Conservation (phyloP, 2,329 filamentous ascomycete species). For the Pseudogymnoascus sp. region DNA sequence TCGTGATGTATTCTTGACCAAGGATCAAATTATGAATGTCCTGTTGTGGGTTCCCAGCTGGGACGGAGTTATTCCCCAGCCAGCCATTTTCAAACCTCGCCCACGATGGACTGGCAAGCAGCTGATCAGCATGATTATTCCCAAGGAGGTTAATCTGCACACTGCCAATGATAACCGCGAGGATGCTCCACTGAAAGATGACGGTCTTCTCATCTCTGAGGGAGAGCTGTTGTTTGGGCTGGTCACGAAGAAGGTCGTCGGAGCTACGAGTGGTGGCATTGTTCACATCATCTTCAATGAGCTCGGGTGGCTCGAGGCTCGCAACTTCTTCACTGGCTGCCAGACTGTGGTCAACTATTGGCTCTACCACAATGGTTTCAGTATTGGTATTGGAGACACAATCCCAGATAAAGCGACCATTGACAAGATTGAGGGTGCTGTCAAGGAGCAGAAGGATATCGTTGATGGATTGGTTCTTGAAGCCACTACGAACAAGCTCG, state of each 20-base stretch:
- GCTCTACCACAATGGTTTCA: constrained; percentile 92
- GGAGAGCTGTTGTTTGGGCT: constrained; percentile 87
- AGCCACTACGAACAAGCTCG: constrained; percentile 79
- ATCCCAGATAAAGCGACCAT: constrained; percentile 85
- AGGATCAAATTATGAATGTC: constrained; percentile 90
- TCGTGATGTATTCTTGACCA: constrained; percentile 81
- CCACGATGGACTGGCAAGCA: constrained; percentile 98
- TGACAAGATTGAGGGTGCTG: constrained; percentile 70
- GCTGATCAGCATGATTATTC: constrained; percentile 87
- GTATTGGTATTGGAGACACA: constrained; percentile 96
- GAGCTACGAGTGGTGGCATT: constrained; percentile 81
- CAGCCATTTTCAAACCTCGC: constrained; percentile 86
- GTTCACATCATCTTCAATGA: constrained; percentile 97
- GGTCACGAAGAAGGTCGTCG: constrained; percentile 87
- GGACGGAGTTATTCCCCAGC: constrained; percentile 88
- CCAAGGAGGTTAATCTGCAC: constrained; percentile 72
- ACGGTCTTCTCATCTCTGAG: constrained; percentile 72
- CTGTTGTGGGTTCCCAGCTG: constrained; percentile 96
- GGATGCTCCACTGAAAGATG: constrained; percentile 59
- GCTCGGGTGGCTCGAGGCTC: constrained; percentile 73
- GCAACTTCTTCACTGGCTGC: constrained; percentile 91
- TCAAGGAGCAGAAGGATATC: constrained; percentile 71
- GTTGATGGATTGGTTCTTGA: constrained; percentile 66
- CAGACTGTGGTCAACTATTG: constrained; percentile 96
- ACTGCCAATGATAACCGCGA: constrained; percentile 51